Conservation (phyloP, 768 basidiomycete species). For the Leccinum barrowsii region DNA sequence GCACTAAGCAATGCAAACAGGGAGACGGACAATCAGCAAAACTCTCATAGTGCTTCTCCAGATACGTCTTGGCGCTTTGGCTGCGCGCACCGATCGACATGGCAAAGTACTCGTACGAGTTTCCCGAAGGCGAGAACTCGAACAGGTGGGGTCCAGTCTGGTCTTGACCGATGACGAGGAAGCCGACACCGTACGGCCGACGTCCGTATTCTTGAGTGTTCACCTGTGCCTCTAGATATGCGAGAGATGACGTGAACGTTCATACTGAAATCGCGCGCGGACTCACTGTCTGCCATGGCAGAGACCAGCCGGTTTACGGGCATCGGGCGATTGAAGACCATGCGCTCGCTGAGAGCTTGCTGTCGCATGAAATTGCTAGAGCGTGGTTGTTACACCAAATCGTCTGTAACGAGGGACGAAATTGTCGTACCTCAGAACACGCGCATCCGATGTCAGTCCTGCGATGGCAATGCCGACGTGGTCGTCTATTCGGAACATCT, state of each 20-base stretch:
- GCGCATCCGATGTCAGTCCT: slow-evolving; percentile 96
- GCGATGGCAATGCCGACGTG: slow-evolving; percentile 99
- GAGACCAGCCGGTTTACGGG: slow-evolving; percentile 93
- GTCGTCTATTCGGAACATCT: slow-evolving; percentile 99
- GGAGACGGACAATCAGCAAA: slow-evolving; percentile 73
- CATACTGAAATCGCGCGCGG: not conserved
- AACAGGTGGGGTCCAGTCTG: slow-evolving; percentile 96
- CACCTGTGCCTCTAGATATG: slow-evolving; percentile 81
- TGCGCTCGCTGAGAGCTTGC: slow-evolving; percentile 92
- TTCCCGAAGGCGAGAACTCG: slow-evolving; percentile 97
- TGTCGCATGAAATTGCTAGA: slow-evolving; percentile 98
- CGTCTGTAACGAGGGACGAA: not conserved
- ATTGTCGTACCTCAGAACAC: slow-evolving; percentile 76
- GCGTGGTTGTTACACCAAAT: not conserved
- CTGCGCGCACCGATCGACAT: slow-evolving; percentile 98
- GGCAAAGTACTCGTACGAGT: slow-evolving; percentile 96
- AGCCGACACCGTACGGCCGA: slow-evolving; percentile 96
- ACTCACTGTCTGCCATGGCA: slow-evolving; percentile 91
- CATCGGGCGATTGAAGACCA: slow-evolving; percentile 93
- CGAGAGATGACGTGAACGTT: slow-evolving; percentile 2
- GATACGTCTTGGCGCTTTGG: slow-evolving; percentile 97
- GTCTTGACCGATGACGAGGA: slow-evolving; percentile 95
- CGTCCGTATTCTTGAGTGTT: slow-evolving; percentile 99
- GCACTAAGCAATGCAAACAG: not conserved
- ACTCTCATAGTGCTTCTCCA: slow-evolving; percentile 89